phyloP scores from a whole-genome alignment of 352 stramenopile genomes.

The Elongisporangium anandrum region DNA sequence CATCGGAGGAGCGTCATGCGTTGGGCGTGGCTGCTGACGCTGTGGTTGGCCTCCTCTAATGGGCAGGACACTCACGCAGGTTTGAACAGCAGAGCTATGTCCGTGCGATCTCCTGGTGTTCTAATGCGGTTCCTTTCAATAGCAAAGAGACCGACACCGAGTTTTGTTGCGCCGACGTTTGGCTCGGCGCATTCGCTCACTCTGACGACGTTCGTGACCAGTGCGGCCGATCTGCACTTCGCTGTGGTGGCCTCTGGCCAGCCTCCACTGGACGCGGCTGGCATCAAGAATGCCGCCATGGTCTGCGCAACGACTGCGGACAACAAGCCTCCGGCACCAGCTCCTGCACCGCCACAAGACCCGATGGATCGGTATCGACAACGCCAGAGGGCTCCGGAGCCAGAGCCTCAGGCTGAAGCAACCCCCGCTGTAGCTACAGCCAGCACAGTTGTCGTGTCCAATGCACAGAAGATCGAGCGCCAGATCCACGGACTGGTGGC shows the following conservation, averaged over 20 bases:
- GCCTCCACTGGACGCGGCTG: conserved; percentile 27
- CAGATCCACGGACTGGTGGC: conserved; percentile 29
- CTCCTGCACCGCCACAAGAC: neutral
- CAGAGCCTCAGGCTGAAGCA: conserved; percentile 1
- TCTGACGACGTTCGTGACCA: conserved; percentile 69
- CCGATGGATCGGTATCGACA: neutral
- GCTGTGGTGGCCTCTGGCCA: conserved; percentile 38
- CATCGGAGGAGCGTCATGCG: neutral
- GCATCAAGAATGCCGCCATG: conserved; percentile 41
- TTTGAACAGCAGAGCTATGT: neutral
- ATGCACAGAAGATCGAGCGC: conserved; percentile 51
- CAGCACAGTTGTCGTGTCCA: conserved; percentile 34
- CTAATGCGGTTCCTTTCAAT: neutral
- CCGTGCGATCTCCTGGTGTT: neutral
- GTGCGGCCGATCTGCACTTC: conserved; percentile 72
- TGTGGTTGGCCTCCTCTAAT: neutral
- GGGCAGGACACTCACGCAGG: neutral
- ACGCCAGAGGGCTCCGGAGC: neutral
- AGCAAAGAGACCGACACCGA: conserved; percentile 24
- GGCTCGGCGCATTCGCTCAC: conserved; percentile 44
- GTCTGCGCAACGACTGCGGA: conserved; percentile 10
- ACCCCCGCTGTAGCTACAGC: conserved; percentile 14
- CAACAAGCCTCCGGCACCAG: too few species aligned
- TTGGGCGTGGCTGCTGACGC: neutral
- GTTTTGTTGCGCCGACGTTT: conserved; percentile 46